These are phyloP conservation scores for Talaromyces sp. DNA, from an alignment of 2,329 filamentous ascomycete species.

Conservation along the genomic window DNA sequence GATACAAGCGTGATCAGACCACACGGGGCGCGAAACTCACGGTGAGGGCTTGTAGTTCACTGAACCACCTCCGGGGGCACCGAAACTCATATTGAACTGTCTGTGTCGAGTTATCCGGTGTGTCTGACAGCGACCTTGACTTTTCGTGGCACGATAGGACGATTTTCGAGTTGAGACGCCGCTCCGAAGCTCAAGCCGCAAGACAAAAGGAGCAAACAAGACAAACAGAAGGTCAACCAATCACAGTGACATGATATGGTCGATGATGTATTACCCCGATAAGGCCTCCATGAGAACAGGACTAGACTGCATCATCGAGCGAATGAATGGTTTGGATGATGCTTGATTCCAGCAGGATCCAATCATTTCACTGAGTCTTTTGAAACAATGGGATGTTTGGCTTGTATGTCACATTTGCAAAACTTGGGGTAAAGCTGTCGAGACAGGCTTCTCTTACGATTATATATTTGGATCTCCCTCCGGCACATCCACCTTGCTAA, in stretches of 20 bases:
- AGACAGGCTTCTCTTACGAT: background rate
- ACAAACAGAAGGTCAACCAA: constrained; percentile 27
- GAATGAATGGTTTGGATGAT: constrained; percentile 2
- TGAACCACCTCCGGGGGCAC: constrained; percentile 68
- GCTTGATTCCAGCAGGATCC: background rate
- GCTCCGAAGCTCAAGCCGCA: constrained; percentile 10
- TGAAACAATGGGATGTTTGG: background rate
- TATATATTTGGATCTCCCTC: background rate
- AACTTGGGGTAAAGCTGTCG: background rate
- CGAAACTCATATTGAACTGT: constrained; percentile 57
- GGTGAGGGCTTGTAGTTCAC: constrained; percentile 69
- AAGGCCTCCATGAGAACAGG: background rate
- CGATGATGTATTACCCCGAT: constrained; percentile 17
- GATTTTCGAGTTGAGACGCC: background rate
- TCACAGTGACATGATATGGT: constrained; percentile 8
- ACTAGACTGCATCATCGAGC: background rate
- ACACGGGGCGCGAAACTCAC: constrained; percentile 49
- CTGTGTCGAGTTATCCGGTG: background rate
- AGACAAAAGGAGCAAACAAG: constrained; percentile 36
- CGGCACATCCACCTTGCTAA: background rate
- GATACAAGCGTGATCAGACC: background rate
- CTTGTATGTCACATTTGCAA: background rate
- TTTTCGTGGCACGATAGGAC: background rate
- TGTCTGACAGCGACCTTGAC: no score
- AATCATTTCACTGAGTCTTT: background rate